Conservation (phyloP, 2,329 filamentous ascomycete genomes). For the Microsporum audouinii region DNA sequence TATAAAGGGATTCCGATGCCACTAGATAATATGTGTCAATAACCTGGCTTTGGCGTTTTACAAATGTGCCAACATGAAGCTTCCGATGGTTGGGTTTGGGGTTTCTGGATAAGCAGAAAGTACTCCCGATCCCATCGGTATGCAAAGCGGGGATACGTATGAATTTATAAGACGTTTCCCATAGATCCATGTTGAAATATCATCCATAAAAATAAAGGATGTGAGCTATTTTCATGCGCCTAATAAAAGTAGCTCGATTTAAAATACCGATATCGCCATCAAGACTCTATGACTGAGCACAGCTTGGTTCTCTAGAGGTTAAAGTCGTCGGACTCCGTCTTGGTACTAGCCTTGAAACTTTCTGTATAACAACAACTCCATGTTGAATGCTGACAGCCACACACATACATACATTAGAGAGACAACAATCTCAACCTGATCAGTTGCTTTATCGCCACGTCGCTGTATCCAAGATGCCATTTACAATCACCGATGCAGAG, state of each 20-base stretch:
- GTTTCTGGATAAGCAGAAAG: background rate
- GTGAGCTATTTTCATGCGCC: background rate
- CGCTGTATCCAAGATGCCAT: slow-evolving; percentile 5
- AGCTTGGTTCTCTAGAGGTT: background rate
- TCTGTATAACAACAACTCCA: background rate
- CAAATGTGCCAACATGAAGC: background rate
- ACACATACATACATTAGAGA: no score
- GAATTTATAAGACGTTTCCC: background rate
- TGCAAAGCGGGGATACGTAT: background rate
- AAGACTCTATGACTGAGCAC: background rate
- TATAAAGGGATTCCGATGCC: background rate
- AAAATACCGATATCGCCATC: background rate
- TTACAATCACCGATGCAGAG: slow-evolving; percentile 48
- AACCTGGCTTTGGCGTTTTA: background rate
- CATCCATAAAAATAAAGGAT: background rate
- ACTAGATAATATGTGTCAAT: background rate
- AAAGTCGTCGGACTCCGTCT: background rate
- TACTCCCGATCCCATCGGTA: background rate
- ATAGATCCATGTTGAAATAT: background rate
- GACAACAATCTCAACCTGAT: background rate
- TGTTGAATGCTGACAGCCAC: no score
- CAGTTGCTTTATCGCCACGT: background rate
- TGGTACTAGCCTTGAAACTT: background rate
- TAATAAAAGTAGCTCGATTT: background rate
- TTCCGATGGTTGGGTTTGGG: background rate